Base-by-base conservation (phyloP, 768 basidiomycete genomes). In the Amylocystis lapponica region DNA sequence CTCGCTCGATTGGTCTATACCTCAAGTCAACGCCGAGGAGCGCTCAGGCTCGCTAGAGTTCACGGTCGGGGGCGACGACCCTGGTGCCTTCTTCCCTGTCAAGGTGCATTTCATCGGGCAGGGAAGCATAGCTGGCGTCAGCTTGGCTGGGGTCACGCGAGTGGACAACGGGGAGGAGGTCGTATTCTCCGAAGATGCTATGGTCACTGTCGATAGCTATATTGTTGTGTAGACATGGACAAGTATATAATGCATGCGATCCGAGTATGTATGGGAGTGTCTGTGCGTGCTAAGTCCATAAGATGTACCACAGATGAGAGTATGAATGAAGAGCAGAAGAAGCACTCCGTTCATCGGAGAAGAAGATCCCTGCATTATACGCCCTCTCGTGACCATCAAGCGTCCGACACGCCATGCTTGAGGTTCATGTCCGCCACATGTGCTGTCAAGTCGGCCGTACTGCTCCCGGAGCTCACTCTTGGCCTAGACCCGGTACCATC, bases 1-100 rank as follows among this genome's bases (percentile, higher is more conserved):
- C 60, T 78, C 85, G 1, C 75, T 98, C 36, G 81, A 89, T 26
- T 99, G 95, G 95, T 74, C 75, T 3, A 81, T 89, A 43, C 78
- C 87, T 6, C 62, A 72, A 19, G 72, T 98, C 48, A 77, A 79
- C 3, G 52, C 75, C 1, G 65, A 71, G 10, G 81, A 81, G 39
- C 74, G 77, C 26, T 83, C 82, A 1, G 95, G 95, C 8, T 87
- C 81, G n/a, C 70, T 98, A 53, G 89, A 97, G 54, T 97, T 98
- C 66, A 84, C 75, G 31, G 81, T 92, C 37, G 81, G 80, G 7
- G 92, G 90, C 3, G 87, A 91, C 49, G 92, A 95, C 50, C 65
- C 72, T 0, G 81, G 78, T 3, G 77, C 76, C 9, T 95, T 96
- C 70, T 99, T 97, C 88, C 94, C 95, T 2, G 90, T 99, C 37